Conservation (phyloP, 83 land plant genomes). For the Diphasiastrum complanatum region DNA sequence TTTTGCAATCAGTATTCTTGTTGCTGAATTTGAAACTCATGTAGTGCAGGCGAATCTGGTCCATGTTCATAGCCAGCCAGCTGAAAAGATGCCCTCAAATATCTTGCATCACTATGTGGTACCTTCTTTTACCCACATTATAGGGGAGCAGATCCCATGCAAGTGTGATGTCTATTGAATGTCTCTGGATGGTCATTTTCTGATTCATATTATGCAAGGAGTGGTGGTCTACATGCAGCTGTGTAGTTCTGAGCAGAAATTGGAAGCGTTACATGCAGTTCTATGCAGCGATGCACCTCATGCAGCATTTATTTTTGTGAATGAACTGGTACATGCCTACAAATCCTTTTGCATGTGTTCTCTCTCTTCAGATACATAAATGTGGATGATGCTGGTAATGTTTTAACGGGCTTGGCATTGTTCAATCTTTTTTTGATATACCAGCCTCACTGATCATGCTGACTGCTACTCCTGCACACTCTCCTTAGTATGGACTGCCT, state of each 20-base stretch:
- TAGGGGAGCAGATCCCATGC: slow-evolving; percentile 49
- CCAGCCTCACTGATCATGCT: too few species aligned
- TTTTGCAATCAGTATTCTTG: too few species aligned
- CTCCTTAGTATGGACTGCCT: too few species aligned
- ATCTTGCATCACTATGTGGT: slow-evolving; percentile 33
- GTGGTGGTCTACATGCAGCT: slow-evolving; percentile 36
- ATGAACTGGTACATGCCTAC: slow-evolving; percentile 52
- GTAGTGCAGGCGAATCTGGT: slow-evolving; percentile 57
- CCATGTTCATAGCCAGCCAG: slow-evolving; percentile 66
- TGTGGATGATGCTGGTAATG: too few species aligned
- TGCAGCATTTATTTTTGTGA: slow-evolving; percentile 67
- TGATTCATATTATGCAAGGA: background rate
- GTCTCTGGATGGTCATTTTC: background rate
- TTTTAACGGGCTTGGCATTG: too few species aligned
- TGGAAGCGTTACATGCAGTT: slow-evolving; percentile 36
- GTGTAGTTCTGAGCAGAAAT: slow-evolving; percentile 44
- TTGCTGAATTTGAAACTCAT: slow-evolving; percentile 1
- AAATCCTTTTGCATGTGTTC: too few species aligned
- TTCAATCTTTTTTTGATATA: too few species aligned
- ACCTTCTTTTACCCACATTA: slow-evolving; percentile 30
- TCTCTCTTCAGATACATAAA: too few species aligned
- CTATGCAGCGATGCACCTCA: slow-evolving; percentile 53
- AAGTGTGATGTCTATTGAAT: background rate
- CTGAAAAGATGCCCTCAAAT: slow-evolving; percentile 63
- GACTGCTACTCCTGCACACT: too few species aligned